phyloP scores from a whole-genome alignment of 768 basidiomycete genomes.

The Termitomyces sp. region DNA sequence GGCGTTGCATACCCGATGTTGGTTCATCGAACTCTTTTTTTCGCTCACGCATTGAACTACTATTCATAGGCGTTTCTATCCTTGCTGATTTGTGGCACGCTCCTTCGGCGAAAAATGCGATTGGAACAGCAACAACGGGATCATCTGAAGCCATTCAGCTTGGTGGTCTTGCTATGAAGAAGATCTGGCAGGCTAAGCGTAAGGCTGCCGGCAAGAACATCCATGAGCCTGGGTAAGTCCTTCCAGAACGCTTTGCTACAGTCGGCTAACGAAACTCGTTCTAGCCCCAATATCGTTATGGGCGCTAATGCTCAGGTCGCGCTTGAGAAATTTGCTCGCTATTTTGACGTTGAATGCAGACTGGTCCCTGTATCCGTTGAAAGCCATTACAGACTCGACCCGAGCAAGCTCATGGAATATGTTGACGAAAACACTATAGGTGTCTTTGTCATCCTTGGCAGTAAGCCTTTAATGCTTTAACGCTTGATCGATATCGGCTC shows the following conservation, averaged over 20 bases:
- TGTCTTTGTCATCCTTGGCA: slow-evolving; percentile 48
- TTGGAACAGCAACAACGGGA: slow-evolving; percentile 70
- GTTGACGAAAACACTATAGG: slow-evolving; percentile 77
- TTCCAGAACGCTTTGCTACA: background rate
- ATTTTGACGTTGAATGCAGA: slow-evolving; percentile 64
- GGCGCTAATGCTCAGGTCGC: slow-evolving; percentile 75
- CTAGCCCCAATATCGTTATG: slow-evolving; percentile 60
- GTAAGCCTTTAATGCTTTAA: slow-evolving; percentile 24
- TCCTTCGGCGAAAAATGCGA: slow-evolving; percentile 51
- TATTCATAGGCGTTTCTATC: slow-evolving; percentile 28
- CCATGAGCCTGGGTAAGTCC: slow-evolving; percentile 65
- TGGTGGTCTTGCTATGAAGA: slow-evolving; percentile 71
- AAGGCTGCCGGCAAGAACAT: slow-evolving; percentile 64
- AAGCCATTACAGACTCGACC: slow-evolving; percentile 49
- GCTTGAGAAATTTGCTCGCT: slow-evolving; percentile 66
- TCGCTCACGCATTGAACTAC: background rate
- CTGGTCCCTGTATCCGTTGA: slow-evolving; percentile 46
- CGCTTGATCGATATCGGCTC: slow-evolving; percentile 32
- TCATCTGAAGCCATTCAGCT: slow-evolving; percentile 70
- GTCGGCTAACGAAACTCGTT: background rate
- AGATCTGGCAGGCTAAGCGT: slow-evolving; percentile 61
- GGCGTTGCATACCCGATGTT: slow-evolving; percentile 49
- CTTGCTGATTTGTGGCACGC: slow-evolving; percentile 67
- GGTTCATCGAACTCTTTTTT: background rate
- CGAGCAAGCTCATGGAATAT: slow-evolving; percentile 56